Base-by-base conservation (phyloP, 805 yeast species). In the Myxozyma neotropica region DNA sequence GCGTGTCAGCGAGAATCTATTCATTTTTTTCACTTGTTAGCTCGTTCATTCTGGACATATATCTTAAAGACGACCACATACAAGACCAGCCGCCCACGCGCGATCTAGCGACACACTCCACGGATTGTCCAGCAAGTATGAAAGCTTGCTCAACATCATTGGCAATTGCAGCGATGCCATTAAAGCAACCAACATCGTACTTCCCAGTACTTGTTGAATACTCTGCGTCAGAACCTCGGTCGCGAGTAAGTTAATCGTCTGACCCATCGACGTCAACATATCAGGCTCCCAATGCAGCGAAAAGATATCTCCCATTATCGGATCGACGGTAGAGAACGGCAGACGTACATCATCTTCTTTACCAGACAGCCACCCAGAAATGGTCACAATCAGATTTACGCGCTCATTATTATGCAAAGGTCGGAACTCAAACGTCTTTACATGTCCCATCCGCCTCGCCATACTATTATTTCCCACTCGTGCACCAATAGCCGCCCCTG, bases 231-330 rank as follows among this genome's bases (percentile, higher is more conserved):
- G 78, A 0, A 95, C 93, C 74, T 94, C 99, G 42, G 93, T 88
- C 0, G 99, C 99, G 58, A 94, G 79, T 68, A 94, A 92, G 63
- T 84, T 83, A 64, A 94, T 93, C 0, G 99, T 94, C 73, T 94
- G 97, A 71, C 99, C 99, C 82, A 89, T 90, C 56, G 96, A 88
- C 63, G 84, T 86, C 68, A 94, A 83, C 94, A 94, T 89, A 66
- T 94, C 99, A 0, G 99, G 99, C 73, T 94, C 99, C 99, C 99
- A 94, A 49, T 89, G 76, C 6, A 94, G 78, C 0, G 98, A 90
- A 68, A 87, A 89, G 66, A 94, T 75, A 72, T 94, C 99, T 17
- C 99, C 99, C 93, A 93, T 91, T 0, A 93, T 89, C 0, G 99
- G 99, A 70, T 95, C 99, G 7, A 94, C 88, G 0, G 99, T 94